phyloP scores from a whole-genome alignment of 2,329 filamentous ascomycete species.

The Rutstroemia sp. region DNA sequence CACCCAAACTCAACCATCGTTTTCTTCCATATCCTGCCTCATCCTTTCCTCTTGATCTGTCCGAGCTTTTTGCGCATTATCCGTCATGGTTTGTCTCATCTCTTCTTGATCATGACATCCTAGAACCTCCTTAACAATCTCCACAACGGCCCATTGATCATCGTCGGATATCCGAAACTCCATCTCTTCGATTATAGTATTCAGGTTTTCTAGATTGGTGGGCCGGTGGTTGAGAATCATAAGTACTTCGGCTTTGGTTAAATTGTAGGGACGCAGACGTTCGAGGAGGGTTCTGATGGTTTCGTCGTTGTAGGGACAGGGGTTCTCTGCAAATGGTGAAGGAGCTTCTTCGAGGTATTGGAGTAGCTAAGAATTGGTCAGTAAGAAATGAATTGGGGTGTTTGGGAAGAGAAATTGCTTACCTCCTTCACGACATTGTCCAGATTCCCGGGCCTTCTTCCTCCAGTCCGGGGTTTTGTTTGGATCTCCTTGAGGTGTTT shows the following conservation, averaged over 20 bases:
- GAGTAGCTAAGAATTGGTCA: slow-evolving; percentile 41
- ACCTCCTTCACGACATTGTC: slow-evolving; percentile 57
- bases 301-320: slow-evolving; percentile 39
- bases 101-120: slow-evolving; percentile 34
- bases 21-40: slow-evolving; percentile 4
- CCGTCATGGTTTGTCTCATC: slow-evolving; percentile 23
- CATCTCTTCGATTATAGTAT: slow-evolving; percentile 59
- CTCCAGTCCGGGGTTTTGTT: slow-evolving; percentile 12
- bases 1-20: not conserved
- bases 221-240: slow-evolving; percentile 63
- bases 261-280: slow-evolving; percentile 46
- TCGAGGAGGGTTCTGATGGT: slow-evolving; percentile 48
- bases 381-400: not conserved
- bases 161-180: slow-evolving; percentile 51
- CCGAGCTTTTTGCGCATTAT: not conserved
- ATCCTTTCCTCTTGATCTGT: not conserved
- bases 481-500: slow-evolving; percentile 53
- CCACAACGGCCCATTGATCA: slow-evolving; percentile 47
- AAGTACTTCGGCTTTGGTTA: slow-evolving; percentile 61
- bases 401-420: slow-evolving; percentile 18
- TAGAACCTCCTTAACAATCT: slow-evolving; percentile 49
- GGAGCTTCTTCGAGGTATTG: slow-evolving; percentile 51
- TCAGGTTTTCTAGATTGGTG: slow-evolving; percentile 47
- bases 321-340: slow-evolving; percentile 40
- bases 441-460: slow-evolving; percentile 12